Evolutionary conservation across 495 filamentous ascomycete species (phyloP), one percentile per base, ranked within the genome.

Genomic region (Apodospora peruviana): DNA sequence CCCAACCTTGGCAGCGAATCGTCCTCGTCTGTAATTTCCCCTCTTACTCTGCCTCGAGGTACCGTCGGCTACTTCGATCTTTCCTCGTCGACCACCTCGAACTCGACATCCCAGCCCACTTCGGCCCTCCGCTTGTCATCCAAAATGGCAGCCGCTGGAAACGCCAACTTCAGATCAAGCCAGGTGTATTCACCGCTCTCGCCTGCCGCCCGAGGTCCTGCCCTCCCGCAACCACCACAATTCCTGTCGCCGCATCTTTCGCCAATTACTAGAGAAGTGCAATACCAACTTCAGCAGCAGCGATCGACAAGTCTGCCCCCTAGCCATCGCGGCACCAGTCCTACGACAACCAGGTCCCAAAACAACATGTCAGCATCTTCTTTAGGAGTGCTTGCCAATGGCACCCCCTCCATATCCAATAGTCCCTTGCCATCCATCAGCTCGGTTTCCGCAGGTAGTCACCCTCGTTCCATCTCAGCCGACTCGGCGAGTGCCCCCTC

Each of bases 11-110:
- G 59, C 55, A 49, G 42, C 47, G 65, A 63, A 29, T 53, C 50
- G 10, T 52, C 65, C 27, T 63, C 69, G 35, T 64, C 69, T 20
- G 43, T 73, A 44, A 69, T 72, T 41, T 73, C 71, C 4, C 71
- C 69, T 9, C 47, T 74, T 35, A 50, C 64, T 20, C 53, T 74
- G 43, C 65, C 69, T 23, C 65, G 57, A 20, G 62, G 65, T 18
- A 43, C 66, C 39, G 35, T 50, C 9, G 59, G 64, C 27, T 71
- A 64, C 51, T 62, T 72, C 36, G 63, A 70, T 46, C 57, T 60
- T 9, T 24, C 49, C 21, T 42, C 51, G 2, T 29, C 8, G 9
- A 50, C 47, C 17, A n/a, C n/a, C n/a, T n/a, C n/a, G n/a, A 27
- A 42, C 32, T 36, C 47, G 5, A 24, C 5, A 4, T 37, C 48